These are phyloP conservation scores for Phytophthora syringae DNA, from an alignment of 352 stramenopile genomes.

Conservation along the genomic window DNA sequence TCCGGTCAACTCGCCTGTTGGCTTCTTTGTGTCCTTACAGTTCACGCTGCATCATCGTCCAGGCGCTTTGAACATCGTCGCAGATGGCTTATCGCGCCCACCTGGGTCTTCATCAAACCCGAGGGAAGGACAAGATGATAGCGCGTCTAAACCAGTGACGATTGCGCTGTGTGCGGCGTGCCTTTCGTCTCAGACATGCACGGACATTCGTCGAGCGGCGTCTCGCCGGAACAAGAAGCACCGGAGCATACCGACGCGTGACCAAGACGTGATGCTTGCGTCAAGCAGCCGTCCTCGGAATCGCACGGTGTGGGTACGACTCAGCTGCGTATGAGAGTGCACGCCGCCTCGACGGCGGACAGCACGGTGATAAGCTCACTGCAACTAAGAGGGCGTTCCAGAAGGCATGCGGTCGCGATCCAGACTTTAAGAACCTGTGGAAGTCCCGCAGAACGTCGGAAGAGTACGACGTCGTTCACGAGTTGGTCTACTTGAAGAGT, in stretches of 20 bases:
- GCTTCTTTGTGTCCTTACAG: not conserved
- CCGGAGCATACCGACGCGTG: not conserved
- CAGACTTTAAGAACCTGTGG: constrained; percentile 1
- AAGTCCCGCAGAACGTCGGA: not conserved
- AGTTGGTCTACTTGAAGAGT: constrained; percentile 11
- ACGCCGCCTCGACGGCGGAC: not conserved
- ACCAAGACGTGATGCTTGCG: not conserved
- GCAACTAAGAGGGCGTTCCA: constrained; percentile 8
- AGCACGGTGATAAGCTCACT: constrained; percentile 7
- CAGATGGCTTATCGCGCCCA: not conserved
- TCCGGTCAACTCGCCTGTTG: not conserved
- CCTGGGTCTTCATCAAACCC: not conserved
- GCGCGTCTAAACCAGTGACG: not conserved
- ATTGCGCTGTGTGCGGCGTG: not conserved
- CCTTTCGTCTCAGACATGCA: not conserved
- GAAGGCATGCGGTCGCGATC: not conserved
- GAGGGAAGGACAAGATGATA: not conserved
- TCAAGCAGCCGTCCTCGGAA: not conserved
- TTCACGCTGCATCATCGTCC: constrained; percentile 1
- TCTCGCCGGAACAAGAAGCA: not conserved
- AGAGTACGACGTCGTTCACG: constrained; percentile 2
- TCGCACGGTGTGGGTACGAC: not conserved
- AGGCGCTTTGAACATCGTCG: constrained; percentile 1
- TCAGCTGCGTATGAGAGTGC: constrained; percentile 1
- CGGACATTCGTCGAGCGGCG: not conserved